A percentile compares a stretch with the other conserved stretches of the same genome.
Conservation (phyloP, 495 filamentous ascomycete species). For the Aspergillus saccharolyticus region DNA sequence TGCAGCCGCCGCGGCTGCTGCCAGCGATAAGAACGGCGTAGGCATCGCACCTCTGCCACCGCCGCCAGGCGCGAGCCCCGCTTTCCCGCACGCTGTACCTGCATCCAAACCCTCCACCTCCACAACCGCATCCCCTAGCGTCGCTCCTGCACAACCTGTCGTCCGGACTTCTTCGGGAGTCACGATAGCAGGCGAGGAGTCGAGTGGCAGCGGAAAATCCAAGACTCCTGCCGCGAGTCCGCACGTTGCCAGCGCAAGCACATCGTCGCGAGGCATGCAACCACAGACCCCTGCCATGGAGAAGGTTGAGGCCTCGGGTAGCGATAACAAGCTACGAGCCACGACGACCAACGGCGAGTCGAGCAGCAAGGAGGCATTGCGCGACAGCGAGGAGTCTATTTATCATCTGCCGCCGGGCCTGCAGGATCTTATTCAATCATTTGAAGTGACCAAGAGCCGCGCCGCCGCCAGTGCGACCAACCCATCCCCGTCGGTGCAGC, state of each 20-base stretch:
- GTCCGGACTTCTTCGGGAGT: constrained; percentile 37
- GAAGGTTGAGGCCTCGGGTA: constrained; percentile 31
- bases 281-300: constrained; percentile 41
- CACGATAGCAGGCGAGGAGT: constrained; percentile 32
- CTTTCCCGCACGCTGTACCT: constrained; percentile 40
- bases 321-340: constrained; percentile 20
- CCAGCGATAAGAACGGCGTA: constrained; percentile 79
- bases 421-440: constrained; percentile 84
- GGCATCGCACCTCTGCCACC: constrained; percentile 91
- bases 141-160: constrained; percentile 49
- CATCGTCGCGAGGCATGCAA: constrained; percentile 25
- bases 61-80: constrained; percentile 61
- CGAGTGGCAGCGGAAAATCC: constrained; percentile 26
- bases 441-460: constrained; percentile 74
- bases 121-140: constrained; percentile 50
- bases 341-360: constrained; percentile 31
- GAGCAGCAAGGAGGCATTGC: constrained; percentile 27
- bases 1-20: constrained; percentile 89
- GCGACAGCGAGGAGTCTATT: constrained; percentile 71
- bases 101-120: constrained; percentile 45
- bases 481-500: constrained; percentile 59
- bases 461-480: constrained; percentile 36
- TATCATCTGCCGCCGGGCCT: constrained; percentile 91
- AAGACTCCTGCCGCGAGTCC: constrained; percentile 49
- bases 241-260: constrained; percentile 24